Evolutionary conservation across 768 basidiomycete genomes (phyloP), one percentile per base, ranked within the genome.

Genomic region (Tephrocybe sp.): DNA sequence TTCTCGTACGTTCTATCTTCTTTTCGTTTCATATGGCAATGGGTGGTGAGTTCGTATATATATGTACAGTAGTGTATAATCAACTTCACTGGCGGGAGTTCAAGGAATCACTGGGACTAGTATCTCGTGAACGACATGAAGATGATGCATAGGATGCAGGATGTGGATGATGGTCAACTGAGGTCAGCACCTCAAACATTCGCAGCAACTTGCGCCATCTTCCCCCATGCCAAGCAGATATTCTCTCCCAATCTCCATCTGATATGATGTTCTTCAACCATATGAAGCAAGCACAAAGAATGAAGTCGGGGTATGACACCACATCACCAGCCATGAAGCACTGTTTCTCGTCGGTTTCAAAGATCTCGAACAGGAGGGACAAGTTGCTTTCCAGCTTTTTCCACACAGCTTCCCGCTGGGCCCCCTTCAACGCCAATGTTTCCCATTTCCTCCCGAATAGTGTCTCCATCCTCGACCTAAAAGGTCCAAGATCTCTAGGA

Each of bases 191-290:
- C 31, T 58, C 40, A 25, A 64, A 60, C 7, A 42, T 31, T 13
- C 58, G 40, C 37, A 63, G 23, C 34, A 57, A 62, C 25, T 49
- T 45, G 31, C 12, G 51, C 68, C 68, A 69, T 50, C 55, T 50
- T 19, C 65, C 64, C 13, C 52, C 55, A 39, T 64, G 57, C 64
- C 64, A 66, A 4, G 54, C 46, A n/a, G 40, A 45, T 24, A 68
- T 53, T 36, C 55, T 53, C 1, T 45, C 41, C 60, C 63, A 65
- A 8, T 53, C 60, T 16, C 63, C 64, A 6, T 67, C 53, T 13
- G 64, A 61, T 36, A 66, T 65, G 16, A 58, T 52, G 6, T 49
- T 50, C 45, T 55, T 59, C 18, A 61, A 39, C 29, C 55, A 57
- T 16, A 65, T 52, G 29, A 67, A 52, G 22, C 53, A 54, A 12